Evolutionary conservation across 257 asterid genomes (phyloP).

Genomic region (Jaltomata sinuosa): DNA sequence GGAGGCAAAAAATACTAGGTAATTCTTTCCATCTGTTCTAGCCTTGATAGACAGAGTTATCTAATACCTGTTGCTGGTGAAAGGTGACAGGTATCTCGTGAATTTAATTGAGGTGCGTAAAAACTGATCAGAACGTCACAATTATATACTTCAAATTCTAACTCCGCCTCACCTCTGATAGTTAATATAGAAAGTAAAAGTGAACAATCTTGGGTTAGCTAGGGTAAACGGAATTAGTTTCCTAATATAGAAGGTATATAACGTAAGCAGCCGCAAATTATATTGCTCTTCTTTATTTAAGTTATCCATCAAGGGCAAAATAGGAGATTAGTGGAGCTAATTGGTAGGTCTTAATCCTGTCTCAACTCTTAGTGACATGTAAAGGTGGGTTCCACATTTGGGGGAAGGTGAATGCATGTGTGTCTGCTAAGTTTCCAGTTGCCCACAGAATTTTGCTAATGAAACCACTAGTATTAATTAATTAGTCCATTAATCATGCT

Average conservation of each 20-base stretch:
- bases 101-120: too few relatives aligned
- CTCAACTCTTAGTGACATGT: not conserved
- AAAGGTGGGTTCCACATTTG: not conserved
- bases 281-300: not conserved
- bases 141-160: not conserved
- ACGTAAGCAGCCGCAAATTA: not conserved
- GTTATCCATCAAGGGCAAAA: not conserved
- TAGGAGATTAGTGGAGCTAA: not conserved
- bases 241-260: not conserved
- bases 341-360: not conserved
- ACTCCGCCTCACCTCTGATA: too few relatives aligned
- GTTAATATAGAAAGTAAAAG: not conserved
- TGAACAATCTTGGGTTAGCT: not conserved
- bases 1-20: too few relatives aligned
- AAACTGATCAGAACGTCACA: too few relatives aligned
- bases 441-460: slow-evolving; percentile 6
- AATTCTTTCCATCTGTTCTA: too few relatives aligned
- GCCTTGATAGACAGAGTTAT: too few relatives aligned
- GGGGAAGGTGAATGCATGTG: not conserved
- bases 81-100: too few relatives aligned
- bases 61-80: too few relatives aligned
- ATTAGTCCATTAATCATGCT: not conserved
- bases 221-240: not conserved
- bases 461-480: not conserved
- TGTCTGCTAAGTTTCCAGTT: not conserved